Evolutionary conservation across 2,329 filamentous ascomycete species (phyloP), one percentile per base, ranked within the genome.

Genomic region (Chaetothyriales sp.): DNA sequence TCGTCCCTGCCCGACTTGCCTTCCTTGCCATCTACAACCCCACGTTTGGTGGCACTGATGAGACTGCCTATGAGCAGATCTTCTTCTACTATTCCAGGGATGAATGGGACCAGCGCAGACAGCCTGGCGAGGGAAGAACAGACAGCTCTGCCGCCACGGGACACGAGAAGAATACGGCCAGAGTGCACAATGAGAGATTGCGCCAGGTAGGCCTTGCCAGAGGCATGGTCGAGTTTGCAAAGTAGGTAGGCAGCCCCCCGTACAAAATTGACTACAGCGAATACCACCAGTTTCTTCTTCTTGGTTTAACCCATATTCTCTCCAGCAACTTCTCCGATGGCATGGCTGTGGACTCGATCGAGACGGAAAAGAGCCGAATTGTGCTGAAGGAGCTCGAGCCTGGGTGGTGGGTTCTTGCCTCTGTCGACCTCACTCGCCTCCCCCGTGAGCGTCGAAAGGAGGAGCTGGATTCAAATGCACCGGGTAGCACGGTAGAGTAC

Each of bases 1-100:
- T 84, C 56, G 71, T 81, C 32, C 89, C 92, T 44, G 90, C 90
- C 36, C 86, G 86, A 63, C 78, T 96, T 26, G 84, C 86, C 61
- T 96, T 92, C 66, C 77, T 98, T 45, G 81, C 90, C 65, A 93
- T 98, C 65, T 98, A 94, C 74, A 96, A 94, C 66, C 92, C 93
- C 32, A 80, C 83, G 5, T 76, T 93, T 44, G 83, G 84, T 61
- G 74, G 64, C 36, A 78, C 76, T 65, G 84, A 88, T 64, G 83
- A 87, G 63, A 84, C 81, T 2, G 71, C 89, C 56, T 73, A 77
- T 48, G 76, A 90, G 60, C 86, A 98, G 69, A 86, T 96, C 56
- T 86, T 95, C 59, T 98, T 95, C 73, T 95, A 94, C 70, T 84
- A 84, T 61, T 87, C 86, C 5, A 62, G 61, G 50, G 55, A 63